These are phyloP conservation scores for Proteromonas lacertae DNA, from an alignment of 352 stramenopile species.

Conservation along the genomic window DNA sequence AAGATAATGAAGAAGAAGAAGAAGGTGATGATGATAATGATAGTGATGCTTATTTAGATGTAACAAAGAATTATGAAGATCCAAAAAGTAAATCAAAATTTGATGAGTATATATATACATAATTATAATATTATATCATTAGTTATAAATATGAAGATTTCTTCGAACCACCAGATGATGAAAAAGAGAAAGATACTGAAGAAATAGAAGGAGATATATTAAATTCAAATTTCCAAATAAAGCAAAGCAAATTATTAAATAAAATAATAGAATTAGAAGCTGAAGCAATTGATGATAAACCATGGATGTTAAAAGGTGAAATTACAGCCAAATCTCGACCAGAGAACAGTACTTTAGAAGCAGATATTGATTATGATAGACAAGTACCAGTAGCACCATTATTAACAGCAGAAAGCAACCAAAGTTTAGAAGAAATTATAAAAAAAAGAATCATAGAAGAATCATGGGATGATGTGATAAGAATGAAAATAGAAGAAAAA, in stretches of 20 bases:
- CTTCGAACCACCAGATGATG: constrained; percentile 9
- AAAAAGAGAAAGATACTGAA: constrained; percentile 19
- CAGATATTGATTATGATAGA: constrained; percentile 40
- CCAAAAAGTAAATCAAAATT: too few species aligned
- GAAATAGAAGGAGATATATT: background rate
- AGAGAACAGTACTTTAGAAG: constrained; percentile 49
- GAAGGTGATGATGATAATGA: constrained; percentile 14
- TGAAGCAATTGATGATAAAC: constrained; percentile 30
- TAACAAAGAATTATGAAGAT: too few species aligned
- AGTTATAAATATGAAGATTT: too few species aligned
- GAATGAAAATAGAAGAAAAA: constrained; percentile 19
- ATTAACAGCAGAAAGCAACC: constrained; percentile 41
- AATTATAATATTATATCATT: too few species aligned
- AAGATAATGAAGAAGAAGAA: constrained; percentile 17
- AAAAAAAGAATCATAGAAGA: constrained; percentile 49
- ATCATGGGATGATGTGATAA: constrained; percentile 50
- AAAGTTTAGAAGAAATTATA: constrained; percentile 48
- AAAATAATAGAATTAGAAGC: constrained; percentile 44
- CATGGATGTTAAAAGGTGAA: constrained; percentile 45
- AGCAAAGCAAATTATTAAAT: constrained; percentile 15
- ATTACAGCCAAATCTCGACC: constrained; percentile 25
- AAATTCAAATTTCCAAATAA: background rate
- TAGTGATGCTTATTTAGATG: background rate
- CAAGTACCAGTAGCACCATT: constrained; percentile 18
- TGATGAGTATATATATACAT: too few species aligned